Evolutionary conservation across 257 asterid genomes (phyloP).

Genomic region (Solanum lignicaule): DNA sequence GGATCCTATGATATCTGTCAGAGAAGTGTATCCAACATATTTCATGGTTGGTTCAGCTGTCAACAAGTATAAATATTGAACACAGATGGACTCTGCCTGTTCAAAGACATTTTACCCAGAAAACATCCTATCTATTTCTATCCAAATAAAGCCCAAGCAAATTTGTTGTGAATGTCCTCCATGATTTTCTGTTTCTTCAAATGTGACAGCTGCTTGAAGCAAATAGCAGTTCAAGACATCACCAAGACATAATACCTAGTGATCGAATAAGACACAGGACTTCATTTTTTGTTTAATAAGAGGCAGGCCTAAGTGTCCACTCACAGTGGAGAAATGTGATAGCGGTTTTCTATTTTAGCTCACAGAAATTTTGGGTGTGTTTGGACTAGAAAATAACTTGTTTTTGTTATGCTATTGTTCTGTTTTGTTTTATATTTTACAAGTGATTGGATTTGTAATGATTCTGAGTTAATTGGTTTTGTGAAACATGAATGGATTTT

Average conservation of each 20-base stretch:
- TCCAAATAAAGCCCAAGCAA: neutral
- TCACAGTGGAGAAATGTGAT: neutral
- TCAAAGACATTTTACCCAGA: neutral
- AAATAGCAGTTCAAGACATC: neutral
- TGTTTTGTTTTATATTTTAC: neutral
- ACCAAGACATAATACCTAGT: neutral
- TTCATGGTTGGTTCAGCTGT: neutral
- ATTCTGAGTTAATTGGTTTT: neutral
- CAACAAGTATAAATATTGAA: neutral
- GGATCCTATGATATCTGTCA: neutral
- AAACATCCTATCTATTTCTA: neutral
- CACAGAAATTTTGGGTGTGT: neutral
- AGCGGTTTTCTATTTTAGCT: neutral
- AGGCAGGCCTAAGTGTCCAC: neutral
- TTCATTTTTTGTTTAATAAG: neutral
- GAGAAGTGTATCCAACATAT: neutral
- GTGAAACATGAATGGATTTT: neutral
- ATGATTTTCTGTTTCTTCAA: neutral
- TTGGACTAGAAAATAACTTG: neutral
- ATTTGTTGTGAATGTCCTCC: neutral
- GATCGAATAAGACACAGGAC: neutral
- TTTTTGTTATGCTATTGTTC: neutral
- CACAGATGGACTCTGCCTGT: neutral
- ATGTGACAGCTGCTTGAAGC: neutral
- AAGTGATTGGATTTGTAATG: neutral